Percentiles rank a stretch among this genome's conserved stretches.
phyloP scores from a whole-genome alignment of 306 rosid genomes.

The Glycine tomentella region DNA sequence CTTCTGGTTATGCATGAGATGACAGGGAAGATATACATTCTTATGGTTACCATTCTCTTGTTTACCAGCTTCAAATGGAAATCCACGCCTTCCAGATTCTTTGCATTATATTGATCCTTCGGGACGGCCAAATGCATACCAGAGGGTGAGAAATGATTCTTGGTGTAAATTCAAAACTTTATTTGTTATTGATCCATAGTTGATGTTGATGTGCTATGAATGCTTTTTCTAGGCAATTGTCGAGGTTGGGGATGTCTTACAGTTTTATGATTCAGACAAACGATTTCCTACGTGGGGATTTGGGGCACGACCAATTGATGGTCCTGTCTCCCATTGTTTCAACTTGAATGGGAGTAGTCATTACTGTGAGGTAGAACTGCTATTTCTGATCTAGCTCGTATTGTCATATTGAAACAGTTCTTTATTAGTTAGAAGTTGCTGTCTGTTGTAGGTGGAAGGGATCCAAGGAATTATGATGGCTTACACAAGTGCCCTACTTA shows the following conservation, averaged over 20 bases:
- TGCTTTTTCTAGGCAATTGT: constrained; percentile 70
- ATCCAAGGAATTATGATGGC: constrained; percentile 88
- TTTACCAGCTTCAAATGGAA: constrained; percentile 88
- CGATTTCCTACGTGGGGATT: constrained; percentile 90
- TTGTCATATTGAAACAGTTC: constrained; percentile 38
- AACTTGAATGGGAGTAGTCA: constrained; percentile 85
- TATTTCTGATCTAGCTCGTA: constrained; percentile 36
- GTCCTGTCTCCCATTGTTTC: constrained; percentile 92
- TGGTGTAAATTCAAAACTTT: constrained; percentile 26
- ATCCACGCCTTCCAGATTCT: constrained; percentile 87
- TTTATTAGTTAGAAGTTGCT: constrained; percentile 26
- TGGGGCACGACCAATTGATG: constrained; percentile 89
- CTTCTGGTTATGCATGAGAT: constrained; percentile 28
- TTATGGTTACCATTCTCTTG: constrained; percentile 33
- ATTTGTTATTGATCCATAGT: neutral
- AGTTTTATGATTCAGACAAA: constrained; percentile 80
- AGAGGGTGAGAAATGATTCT: constrained; percentile 66
- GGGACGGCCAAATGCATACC: constrained; percentile 86
- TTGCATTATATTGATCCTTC: constrained; percentile 89
- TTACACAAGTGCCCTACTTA: constrained; percentile 79
- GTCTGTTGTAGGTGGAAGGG: constrained; percentile 82
- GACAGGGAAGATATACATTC: neutral
- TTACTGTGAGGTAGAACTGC: constrained; percentile 69
- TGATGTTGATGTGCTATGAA: constrained; percentile 30
- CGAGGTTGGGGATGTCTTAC: constrained; percentile 84